Evolutionary conservation across 148 eudicot species (phyloP), one percentile per base, ranked within the genome.

Genomic region (Vaccinium darrowii): DNA sequence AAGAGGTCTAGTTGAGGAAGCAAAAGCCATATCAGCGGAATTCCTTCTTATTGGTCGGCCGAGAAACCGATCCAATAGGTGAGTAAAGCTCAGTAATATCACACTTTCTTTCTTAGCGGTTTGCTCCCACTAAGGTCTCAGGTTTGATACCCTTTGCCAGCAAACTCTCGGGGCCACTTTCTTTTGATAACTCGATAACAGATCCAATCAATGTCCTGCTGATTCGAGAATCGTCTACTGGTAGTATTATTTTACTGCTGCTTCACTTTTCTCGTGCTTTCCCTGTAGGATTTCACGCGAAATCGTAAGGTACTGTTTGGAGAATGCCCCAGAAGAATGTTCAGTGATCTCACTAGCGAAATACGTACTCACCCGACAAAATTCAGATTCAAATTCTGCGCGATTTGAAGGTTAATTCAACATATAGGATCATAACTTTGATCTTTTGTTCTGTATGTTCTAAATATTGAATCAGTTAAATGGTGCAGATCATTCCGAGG

Each of bases 281-380:
- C 12, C 62, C 65, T 49, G 3, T 77, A 88, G 91, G 80, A 30
- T 7, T 49, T 51, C 86, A 8, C 11, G 84, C 27, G 85, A 86
- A 83, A 86, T 86, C 33, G 76, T 90, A 50, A 91, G 78, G 25
- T 88, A 88, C 73, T 94, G 98, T 83, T 87, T 85, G 62, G 88
- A 91, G 76, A 84, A 90, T 83, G 90, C 92, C 30, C 98, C 99
- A 4, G 87, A 90, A 84, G 88, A 89, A 27, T 96, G 99, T 85
- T 96, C 99, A 1, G 67, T 96, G 23, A 88, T 96, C 84, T 86
- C 93, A 73, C 88, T 92, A 30, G 93, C 79, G 27, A 85, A 77
- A 86, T 30, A 18, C 60, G 76, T 76, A 12, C 51, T 72, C 77
- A 79, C 83, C 10, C 74, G 13, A 18, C 86, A 78, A 76, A 63